Percentiles rank a stretch among this genome's conserved stretches.
Evolutionary conservation across 2,329 filamentous ascomycete genomes (phyloP).

Genomic region (Colletotrichum tropicale): DNA sequence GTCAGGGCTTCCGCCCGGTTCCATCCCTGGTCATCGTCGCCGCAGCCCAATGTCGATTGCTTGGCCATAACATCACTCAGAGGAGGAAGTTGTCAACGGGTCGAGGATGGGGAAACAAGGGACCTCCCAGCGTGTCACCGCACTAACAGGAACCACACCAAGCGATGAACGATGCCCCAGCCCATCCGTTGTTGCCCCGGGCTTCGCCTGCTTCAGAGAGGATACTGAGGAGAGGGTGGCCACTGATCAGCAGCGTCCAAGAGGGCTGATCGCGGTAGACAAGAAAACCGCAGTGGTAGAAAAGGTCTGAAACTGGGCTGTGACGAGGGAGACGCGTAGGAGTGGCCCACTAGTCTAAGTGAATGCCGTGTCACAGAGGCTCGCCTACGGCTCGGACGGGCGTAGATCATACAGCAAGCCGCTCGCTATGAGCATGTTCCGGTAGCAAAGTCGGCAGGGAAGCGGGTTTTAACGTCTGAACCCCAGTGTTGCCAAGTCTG

Average conservation of each 20-base stretch:
- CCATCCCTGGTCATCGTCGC: slow-evolving; percentile 5
- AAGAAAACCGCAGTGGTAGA: neutral
- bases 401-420: slow-evolving; percentile 15
- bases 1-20: slow-evolving; percentile 8
- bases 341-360: slow-evolving; percentile 12
- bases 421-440: slow-evolving; percentile 16
- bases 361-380: slow-evolving; percentile 3
- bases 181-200: neutral
- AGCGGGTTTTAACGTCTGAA: neutral
- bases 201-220: neutral
- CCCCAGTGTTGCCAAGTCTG: slow-evolving; percentile 11
- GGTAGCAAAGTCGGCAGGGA: slow-evolving; percentile 18
- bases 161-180: neutral
- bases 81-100: neutral
- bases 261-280: slow-evolving; percentile 7
- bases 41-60: neutral
- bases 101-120: neutral
- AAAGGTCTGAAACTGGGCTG: slow-evolving; percentile 18
- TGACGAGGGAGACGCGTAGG: slow-evolving; percentile 14
- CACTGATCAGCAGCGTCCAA: neutral
- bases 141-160: slow-evolving; percentile 6
- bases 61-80: neutral
- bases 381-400: neutral
- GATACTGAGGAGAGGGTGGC: neutral
- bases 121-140: slow-evolving; percentile 2